These are phyloP conservation scores for Teunomyces atbi DNA, from an alignment of 805 yeast genomes.

Conservation along the genomic window DNA sequence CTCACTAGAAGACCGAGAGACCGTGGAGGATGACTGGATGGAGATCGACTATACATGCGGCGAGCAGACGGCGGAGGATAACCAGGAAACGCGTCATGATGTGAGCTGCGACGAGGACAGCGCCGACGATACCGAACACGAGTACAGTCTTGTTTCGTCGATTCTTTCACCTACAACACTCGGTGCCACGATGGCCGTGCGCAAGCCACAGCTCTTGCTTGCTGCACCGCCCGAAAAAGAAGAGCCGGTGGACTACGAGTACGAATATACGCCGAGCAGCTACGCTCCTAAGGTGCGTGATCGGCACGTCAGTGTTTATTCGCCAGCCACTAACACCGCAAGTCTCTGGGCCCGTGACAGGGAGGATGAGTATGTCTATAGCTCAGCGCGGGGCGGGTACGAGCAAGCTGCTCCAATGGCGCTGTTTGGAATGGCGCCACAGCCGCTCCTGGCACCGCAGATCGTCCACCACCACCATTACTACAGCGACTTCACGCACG, in stretches of 20 bases:
- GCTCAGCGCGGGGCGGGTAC: slow-evolving; percentile 11
- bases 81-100: not conserved
- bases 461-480: slow-evolving; percentile 48
- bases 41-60: slow-evolving; percentile 14
- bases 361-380: slow-evolving; percentile 12
- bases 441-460: not conserved
- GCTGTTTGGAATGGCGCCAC: not conserved
- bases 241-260: slow-evolving; percentile 8
- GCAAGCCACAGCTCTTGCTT: slow-evolving; percentile 27
- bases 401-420: not conserved
- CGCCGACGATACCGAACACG: slow-evolving; percentile 3
- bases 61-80: not conserved
- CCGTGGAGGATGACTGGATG: slow-evolving; percentile 16
- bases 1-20: slow-evolving; percentile 20
- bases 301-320: slow-evolving; percentile 15
- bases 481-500: slow-evolving; percentile 17
- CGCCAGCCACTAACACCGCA: slow-evolving; percentile 8
- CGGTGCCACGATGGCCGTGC: slow-evolving; percentile 40
- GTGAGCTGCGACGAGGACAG: not conserved
- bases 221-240: slow-evolving; percentile 23
- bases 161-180: slow-evolving; percentile 38
- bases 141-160: slow-evolving; percentile 12
- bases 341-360: slow-evolving; percentile 8
- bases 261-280: not conserved
- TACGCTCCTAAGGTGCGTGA: not conserved